Conservation (phyloP, 179 eudicot genomes). For the Actinidia arguta region DNA sequence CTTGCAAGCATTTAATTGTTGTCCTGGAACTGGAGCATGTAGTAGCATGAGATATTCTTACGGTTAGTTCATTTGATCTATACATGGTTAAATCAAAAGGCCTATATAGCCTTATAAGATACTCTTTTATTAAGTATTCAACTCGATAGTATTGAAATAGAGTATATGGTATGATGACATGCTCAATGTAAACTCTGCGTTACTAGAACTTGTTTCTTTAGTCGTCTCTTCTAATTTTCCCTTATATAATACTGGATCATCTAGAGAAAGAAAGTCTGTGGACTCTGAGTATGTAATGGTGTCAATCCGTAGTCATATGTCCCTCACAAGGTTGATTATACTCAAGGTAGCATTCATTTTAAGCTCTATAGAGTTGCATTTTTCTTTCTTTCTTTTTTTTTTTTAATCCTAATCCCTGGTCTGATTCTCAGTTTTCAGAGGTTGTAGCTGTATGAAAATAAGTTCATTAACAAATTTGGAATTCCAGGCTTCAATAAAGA, state of each 20-base stretch:
- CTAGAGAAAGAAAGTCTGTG: background rate
- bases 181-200: background rate
- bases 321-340: background rate
- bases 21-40: no score
- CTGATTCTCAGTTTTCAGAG: slow-evolving; percentile 22
- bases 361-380: background rate
- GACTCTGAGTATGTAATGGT: background rate
- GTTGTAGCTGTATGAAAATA: background rate
- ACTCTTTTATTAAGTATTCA: background rate
- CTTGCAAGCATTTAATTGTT: background rate
- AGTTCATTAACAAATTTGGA: slow-evolving; percentile 17
- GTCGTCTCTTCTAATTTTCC: background rate
- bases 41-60: slow-evolving; percentile 98
- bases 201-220: background rate
- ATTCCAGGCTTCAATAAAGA: slow-evolving; percentile 94
- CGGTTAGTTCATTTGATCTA: slow-evolving; percentile 92
- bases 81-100: no score
- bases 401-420: slow-evolving; percentile 11
- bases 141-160: background rate
- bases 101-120: no score
- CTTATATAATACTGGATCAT: background rate
- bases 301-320: background rate
- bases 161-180: background rate
- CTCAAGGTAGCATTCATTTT: background rate
- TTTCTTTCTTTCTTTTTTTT: slow-evolving; percentile 6